phyloP scores from a whole-genome alignment of 2,329 filamentous ascomycete species.

The Stachybotrys chartarum region DNA sequence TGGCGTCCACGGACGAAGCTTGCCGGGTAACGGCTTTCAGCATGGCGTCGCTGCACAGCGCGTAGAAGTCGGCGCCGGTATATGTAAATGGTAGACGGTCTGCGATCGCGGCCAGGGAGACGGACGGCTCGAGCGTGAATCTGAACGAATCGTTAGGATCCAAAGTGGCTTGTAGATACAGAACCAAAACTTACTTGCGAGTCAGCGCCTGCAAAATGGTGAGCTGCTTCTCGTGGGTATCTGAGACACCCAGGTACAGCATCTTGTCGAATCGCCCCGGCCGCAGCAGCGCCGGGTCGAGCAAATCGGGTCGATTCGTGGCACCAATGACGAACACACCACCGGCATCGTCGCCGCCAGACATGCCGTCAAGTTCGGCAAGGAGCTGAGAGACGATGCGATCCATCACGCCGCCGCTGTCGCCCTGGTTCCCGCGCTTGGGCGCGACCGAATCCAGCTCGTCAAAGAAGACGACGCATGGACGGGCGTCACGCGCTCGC shows the following conservation, averaged over 20 bases:
- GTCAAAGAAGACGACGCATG: slow-evolving; percentile 90
- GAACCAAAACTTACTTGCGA: slow-evolving; percentile 61
- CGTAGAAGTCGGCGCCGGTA: slow-evolving; percentile 95
- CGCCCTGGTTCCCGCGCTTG: slow-evolving; percentile 93
- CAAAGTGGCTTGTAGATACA: background rate
- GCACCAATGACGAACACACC: slow-evolving; percentile 96
- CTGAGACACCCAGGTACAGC: slow-evolving; percentile 92
- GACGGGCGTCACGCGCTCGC: slow-evolving; percentile 74
- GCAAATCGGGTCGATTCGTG: slow-evolving; percentile 86
- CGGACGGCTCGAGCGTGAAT: slow-evolving; percentile 74
- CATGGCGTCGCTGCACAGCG: slow-evolving; percentile 96
- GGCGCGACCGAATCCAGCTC: slow-evolving; percentile 90
- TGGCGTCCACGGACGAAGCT: slow-evolving; percentile 73
- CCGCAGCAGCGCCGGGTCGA: slow-evolving; percentile 82
- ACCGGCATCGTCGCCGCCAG: slow-evolving; percentile 75
- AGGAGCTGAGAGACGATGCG: slow-evolving; percentile 92
- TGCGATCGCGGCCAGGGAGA: slow-evolving; percentile 71
- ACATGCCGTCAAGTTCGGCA: slow-evolving; percentile 96
- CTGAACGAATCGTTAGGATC: slow-evolving; percentile 30
- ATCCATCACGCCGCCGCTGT: slow-evolving; percentile 97
- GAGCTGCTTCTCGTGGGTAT: slow-evolving; percentile 93
- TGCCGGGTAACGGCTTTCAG: slow-evolving; percentile 95
- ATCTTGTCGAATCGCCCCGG: slow-evolving; percentile 97
- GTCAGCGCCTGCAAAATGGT: slow-evolving; percentile 92
- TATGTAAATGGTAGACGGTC: slow-evolving; percentile 85